Conservation (phyloP, 495 filamentous ascomycete species). For the Margaritispora aquatica region DNA sequence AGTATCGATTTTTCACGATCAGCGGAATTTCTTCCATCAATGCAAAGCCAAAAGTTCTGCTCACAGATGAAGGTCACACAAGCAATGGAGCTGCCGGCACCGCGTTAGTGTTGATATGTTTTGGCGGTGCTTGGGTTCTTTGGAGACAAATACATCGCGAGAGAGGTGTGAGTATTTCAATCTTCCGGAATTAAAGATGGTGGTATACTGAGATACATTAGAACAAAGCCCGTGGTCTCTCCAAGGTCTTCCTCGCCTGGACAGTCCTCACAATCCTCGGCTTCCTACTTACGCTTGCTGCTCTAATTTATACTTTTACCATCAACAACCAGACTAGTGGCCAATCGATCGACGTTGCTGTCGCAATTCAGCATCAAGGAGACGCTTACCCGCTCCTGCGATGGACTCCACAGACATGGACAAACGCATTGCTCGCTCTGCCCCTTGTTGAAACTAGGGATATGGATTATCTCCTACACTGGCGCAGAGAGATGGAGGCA, state of each 20-base stretch:
- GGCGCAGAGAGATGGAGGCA: constrained; percentile 38
- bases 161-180: neutral
- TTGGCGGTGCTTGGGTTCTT: constrained; percentile 37
- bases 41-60: constrained; percentile 35
- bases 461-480: constrained; percentile 31
- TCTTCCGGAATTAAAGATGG: neutral
- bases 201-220: neutral
- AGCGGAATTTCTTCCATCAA: constrained; percentile 28
- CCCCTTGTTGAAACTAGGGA: constrained; percentile 29
- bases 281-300: constrained; percentile 37
- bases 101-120: constrained; percentile 40
- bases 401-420: constrained; percentile 55
- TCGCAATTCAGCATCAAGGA: constrained; percentile 30
- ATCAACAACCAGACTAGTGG: constrained; percentile 34
- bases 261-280: constrained; percentile 34
- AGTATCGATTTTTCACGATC: constrained; percentile 28
- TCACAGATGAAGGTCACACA: constrained; percentile 41
- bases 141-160: constrained; percentile 23
- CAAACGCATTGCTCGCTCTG: constrained; percentile 39
- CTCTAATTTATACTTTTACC: constrained; percentile 40
- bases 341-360: constrained; percentile 32
- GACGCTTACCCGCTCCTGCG: constrained; percentile 34
- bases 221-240: constrained; percentile 5
- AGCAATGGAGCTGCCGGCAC: constrained; percentile 45
- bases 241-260: constrained; percentile 33